Evolutionary conservation across 352 stramenopile species (phyloP), one percentile per base, ranked within the genome.

Genomic region (Phytophthora palmivora): DNA sequence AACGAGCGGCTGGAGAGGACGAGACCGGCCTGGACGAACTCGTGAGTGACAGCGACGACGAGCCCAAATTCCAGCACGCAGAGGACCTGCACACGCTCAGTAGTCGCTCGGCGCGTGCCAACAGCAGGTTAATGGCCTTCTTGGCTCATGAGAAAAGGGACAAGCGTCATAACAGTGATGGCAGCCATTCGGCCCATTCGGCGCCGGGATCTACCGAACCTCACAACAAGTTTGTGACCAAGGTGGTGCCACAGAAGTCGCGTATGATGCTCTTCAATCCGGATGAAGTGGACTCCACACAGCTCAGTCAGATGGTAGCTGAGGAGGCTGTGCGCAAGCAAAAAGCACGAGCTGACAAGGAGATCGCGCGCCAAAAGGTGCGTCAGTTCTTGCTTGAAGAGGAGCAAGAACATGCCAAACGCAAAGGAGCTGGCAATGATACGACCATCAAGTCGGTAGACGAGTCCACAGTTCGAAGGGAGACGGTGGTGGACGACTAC

Each of bases 71-170:
- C 22, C 30, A 63, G 16, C 56, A 64, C 18, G 47, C 56, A 6
- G 60, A 62, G 16, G 52, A 70, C 38, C 18, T 68, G 15, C 60
- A 67, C 36, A 57, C 43, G 14, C 37, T 54, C 16, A 63, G 54
- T 30, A 67, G 38, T 36, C 55, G 74, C 15, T 45, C 56, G 7
- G 54, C 70, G 58, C 68, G 63, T 1, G 71, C 69, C 15, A 90
- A 89, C 67, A 88, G 73, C 69, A 73, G 72, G 3, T 58, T 92
- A 26, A 26, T 77, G 48, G 82, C 80, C 1, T 92, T 92, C 67
- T 45, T 92, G 26, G 77, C 72, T 2, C 60, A 83, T 11, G 82
- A 89, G 47, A 57, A 70, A 7, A 76, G 82, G 24, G 74, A 81
- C 59, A 71, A 68, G 11, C 44, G 84, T n/a, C 74, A 86, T 48